These are phyloP conservation scores for Pyrenochaeta sp. DNA, from an alignment of 2,329 filamentous ascomycete species.

Conservation along the genomic window DNA sequence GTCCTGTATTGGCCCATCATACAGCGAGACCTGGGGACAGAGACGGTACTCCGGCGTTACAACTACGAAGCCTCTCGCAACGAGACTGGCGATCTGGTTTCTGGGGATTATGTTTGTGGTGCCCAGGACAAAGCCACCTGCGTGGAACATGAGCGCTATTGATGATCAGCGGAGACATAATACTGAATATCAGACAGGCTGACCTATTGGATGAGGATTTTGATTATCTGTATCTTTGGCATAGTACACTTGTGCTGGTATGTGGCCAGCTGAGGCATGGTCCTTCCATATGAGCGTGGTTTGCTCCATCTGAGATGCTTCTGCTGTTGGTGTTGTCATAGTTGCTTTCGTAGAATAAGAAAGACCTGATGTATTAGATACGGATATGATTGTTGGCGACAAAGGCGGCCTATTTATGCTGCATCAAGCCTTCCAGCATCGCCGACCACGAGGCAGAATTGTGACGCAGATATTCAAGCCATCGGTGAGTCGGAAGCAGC, in stretches of 20 bases:
- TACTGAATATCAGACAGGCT: too few species aligned
- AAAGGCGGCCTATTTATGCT: too few species aligned
- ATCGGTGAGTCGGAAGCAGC: too few species aligned
- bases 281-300: conserved; percentile 2
- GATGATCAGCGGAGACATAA: neutral
- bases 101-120: conserved; percentile 1
- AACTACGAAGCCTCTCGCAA: conserved; percentile 8
- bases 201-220: conserved; percentile 3
- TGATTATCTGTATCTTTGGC: neutral
- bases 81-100: conserved; percentile 1
- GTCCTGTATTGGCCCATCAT: conserved; percentile 6
- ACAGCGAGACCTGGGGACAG: conserved; percentile 4
- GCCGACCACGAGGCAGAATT: too few species aligned
- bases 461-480: too few species aligned
- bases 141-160: conserved; percentile 9
- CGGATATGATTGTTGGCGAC: neutral
- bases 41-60: conserved; percentile 8
- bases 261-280: neutral
- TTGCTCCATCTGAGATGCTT: neutral
- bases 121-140: conserved; percentile 12
- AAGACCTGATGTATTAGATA: neutral
- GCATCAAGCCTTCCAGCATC: too few species aligned
- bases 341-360: neutral
- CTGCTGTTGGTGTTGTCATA: neutral
- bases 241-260: conserved; percentile 4